A percentile compares a stretch with the other conserved stretches of the same genome.
Conservation (phyloP, 768 basidiomycete genomes). For the Cantharellus anzutake region DNA sequence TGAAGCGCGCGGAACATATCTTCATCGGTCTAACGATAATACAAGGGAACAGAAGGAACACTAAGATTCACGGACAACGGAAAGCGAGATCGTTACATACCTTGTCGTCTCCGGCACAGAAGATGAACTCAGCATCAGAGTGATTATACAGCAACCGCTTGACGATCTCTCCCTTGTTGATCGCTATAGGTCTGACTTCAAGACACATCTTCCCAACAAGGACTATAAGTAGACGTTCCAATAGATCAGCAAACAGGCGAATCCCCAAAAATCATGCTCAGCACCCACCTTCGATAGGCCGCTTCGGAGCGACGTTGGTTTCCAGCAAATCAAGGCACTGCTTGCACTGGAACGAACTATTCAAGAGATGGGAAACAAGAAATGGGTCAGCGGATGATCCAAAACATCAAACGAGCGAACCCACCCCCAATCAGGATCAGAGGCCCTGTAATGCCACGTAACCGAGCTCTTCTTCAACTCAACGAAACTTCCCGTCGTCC, state of each 20-base stretch:
- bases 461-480: slow-evolving; percentile 96
- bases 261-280: not conserved
- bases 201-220: slow-evolving; percentile 97
- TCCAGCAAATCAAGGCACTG: slow-evolving; percentile 94
- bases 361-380: not conserved
- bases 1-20: slow-evolving; percentile 92
- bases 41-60: not conserved
- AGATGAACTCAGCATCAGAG: slow-evolving; percentile 87
- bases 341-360: slow-evolving; percentile 77
- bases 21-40: slow-evolving; percentile 59
- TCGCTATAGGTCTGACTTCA: slow-evolving; percentile 84
- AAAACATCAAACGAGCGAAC: slow-evolving; percentile 16
- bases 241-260: not conserved
- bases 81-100: slow-evolving; percentile 18
- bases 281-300: slow-evolving; percentile 73
- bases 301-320: slow-evolving; percentile 79
- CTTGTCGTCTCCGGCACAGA: slow-evolving; percentile 98
- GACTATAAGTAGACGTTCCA: slow-evolving; percentile 25
- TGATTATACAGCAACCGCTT: slow-evolving; percentile 84
- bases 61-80: not conserved
- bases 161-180: slow-evolving; percentile 99
- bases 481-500: slow-evolving; percentile 90
- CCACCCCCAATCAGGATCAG: slow-evolving; percentile 91
- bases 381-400: not conserved
- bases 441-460: slow-evolving; percentile 91